phyloP scores from a whole-genome alignment of 306 rosid species.

The Albizia julibrissin region DNA sequence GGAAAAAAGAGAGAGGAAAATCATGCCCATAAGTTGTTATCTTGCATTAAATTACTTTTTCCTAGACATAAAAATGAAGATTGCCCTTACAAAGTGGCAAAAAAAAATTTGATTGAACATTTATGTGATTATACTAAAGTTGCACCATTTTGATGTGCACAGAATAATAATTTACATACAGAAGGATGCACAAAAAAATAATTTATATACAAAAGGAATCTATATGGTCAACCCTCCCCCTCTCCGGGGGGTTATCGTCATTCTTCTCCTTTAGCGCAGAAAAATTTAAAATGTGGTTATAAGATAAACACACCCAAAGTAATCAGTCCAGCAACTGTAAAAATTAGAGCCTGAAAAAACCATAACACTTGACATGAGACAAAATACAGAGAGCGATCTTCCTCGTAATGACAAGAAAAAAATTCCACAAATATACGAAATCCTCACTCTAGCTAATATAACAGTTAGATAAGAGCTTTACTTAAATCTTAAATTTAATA shows the following conservation, averaged over 20 bases:
- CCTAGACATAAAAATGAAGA: not conserved
- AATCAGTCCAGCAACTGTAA: constrained; percentile 51
- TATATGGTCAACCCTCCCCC: not conserved
- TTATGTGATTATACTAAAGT: constrained; percentile 2
- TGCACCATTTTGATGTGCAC: constrained; percentile 9
- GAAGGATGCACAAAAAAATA: not conserved
- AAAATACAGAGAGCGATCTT: not conserved
- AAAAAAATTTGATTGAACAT: no score
- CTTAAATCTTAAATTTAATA: no score
- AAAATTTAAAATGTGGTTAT: constrained; percentile 27
- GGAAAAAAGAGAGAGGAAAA: no score
- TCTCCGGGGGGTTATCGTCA: not conserved
- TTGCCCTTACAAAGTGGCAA: not conserved
- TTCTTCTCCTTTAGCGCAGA: not conserved
- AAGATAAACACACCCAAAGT: constrained; percentile 31
- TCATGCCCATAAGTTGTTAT: not conserved
- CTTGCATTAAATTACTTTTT: not conserved
- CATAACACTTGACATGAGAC: constrained; percentile 5
- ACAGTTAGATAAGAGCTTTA: no score
- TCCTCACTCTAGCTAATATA: no score
- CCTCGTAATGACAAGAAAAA: not conserved
- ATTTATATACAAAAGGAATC: not conserved
- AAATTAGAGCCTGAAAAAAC: constrained; percentile 64
- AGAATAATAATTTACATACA: not conserved
- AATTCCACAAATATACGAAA: not conserved